phyloP scores from a whole-genome alignment of 1,284 basidiomycete genomes.

The Ustilago cynodontis region DNA sequence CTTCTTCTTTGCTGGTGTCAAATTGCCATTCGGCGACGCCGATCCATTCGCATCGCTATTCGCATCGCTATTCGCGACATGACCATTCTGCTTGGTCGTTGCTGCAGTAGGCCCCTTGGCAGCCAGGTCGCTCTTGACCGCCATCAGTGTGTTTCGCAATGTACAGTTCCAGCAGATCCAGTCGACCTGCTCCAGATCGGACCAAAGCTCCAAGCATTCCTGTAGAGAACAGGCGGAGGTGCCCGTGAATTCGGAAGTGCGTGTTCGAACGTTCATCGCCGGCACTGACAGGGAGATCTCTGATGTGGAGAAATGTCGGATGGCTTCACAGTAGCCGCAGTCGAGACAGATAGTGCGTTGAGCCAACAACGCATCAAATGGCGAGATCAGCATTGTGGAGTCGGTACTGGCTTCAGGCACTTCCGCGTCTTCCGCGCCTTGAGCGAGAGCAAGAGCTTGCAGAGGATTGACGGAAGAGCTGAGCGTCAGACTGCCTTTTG shows the following conservation, averaged over 20 bases:
- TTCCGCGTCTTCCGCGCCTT: not conserved
- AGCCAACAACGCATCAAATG: conserved; percentile 51
- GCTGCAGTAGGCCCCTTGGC: conserved; percentile 7
- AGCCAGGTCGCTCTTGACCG: conserved; percentile 23
- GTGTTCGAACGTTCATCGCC: conserved; percentile 26
- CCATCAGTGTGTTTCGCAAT: conserved; percentile 43
- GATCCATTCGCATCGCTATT: conserved; percentile 16
- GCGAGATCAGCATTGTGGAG: conserved; percentile 34
- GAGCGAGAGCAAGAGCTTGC: not conserved
- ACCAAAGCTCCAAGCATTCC: conserved; percentile 60
- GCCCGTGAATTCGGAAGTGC: conserved; percentile 40
- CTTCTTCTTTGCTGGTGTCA: conserved; percentile 45
- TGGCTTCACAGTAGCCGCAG: conserved; percentile 67
- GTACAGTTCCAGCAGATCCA: conserved; percentile 68
- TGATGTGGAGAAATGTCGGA: conserved; percentile 59
- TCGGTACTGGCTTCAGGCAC: not conserved
- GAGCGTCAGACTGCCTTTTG: conserved; percentile 1
- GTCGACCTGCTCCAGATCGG: conserved; percentile 64
- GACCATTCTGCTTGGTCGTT: conserved; percentile 24
- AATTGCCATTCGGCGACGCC: conserved; percentile 12
- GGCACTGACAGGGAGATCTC: conserved; percentile 64
- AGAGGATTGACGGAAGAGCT: conserved; percentile 5
- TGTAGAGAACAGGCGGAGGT: conserved; percentile 57
- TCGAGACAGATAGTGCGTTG: conserved; percentile 65
- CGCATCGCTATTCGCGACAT: conserved; percentile 16